These are phyloP conservation scores for Nicotiana knightiana DNA, from an alignment of 257 asterid genomes.

Conservation along the genomic window DNA sequence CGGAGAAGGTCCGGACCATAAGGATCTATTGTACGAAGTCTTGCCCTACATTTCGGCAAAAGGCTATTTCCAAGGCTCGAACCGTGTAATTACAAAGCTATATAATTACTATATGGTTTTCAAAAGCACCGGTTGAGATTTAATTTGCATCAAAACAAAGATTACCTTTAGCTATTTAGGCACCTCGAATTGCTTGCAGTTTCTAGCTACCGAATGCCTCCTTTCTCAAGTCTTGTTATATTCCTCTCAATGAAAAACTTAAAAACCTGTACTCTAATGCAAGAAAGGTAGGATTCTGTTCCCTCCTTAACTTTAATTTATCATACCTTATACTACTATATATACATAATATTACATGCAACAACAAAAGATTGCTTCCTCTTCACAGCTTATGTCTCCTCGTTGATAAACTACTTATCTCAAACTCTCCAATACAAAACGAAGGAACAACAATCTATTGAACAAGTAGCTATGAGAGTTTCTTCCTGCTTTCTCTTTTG, in stretches of 20 bases:
- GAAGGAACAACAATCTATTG: not conserved
- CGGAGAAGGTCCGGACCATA: too few species aligned
- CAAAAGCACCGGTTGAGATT: not conserved
- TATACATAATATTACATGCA: slow-evolving; percentile 33
- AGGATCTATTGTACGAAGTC: too few species aligned
- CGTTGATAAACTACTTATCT: slow-evolving; percentile 2
- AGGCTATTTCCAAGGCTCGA: too few species aligned
- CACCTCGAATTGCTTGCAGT: slow-evolving; percentile 64
- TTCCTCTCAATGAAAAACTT: slow-evolving; percentile 48
- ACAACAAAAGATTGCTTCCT: slow-evolving; percentile 28
- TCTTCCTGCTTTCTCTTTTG: slow-evolving; percentile 32
- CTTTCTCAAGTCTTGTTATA: slow-evolving; percentile 67
- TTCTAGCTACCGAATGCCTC: slow-evolving; percentile 64
- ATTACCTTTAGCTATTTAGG: slow-evolving; percentile 39
- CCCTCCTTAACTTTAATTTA: slow-evolving; percentile 8
- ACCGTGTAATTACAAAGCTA: too few species aligned
- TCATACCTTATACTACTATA: slow-evolving; percentile 16
- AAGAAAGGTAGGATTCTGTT: slow-evolving; percentile 88
- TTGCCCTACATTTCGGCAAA: too few species aligned
- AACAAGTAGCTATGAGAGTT: slow-evolving; percentile 22
- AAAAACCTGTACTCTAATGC: slow-evolving; percentile 40
- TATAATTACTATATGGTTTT: too few species aligned
- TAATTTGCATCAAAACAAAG: slow-evolving; percentile 14
- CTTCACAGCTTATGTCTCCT: slow-evolving; percentile 25
- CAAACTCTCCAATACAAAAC: not conserved